phyloP scores from a whole-genome alignment of 2,329 filamentous ascomycete genomes.

The Phyllosticta capitalensis region DNA sequence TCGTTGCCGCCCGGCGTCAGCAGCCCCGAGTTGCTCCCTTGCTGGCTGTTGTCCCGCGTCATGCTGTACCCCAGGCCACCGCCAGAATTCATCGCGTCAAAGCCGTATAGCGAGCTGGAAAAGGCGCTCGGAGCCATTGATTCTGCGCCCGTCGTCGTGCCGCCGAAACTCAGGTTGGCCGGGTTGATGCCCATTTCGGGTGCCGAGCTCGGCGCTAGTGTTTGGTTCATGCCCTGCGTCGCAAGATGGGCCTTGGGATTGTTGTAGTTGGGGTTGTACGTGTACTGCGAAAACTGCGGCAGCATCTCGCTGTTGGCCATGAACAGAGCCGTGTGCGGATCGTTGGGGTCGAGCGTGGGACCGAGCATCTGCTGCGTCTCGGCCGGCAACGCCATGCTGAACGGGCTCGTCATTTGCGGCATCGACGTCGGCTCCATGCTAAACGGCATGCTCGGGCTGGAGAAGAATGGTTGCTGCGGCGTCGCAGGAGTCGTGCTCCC shows the following conservation, averaged over 20 bases:
- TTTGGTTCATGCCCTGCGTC: constrained; percentile 28
- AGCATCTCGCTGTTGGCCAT: constrained; percentile 37
- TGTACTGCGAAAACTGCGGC: constrained; percentile 34
- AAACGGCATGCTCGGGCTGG: constrained; percentile 15
- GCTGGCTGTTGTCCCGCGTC: constrained; percentile 14
- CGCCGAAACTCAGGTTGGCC: constrained; percentile 15
- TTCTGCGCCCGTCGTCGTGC: constrained; percentile 1
- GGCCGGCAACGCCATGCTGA: constrained; percentile 41
- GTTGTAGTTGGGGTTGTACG: constrained; percentile 34
- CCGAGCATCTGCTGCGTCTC: constrained; percentile 47
- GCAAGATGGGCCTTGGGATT: constrained; percentile 13
- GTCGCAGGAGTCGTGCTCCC: not conserved
- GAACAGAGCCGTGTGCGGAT: constrained; percentile 36
- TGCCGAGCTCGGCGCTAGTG: constrained; percentile 29
- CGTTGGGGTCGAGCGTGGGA: constrained; percentile 34
- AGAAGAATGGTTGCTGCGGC: constrained; percentile 15
- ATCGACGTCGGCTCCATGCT: constrained; percentile 19
- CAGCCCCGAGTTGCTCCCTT: constrained; percentile 15
- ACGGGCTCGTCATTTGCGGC: constrained; percentile 31
- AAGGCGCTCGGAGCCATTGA: not conserved
- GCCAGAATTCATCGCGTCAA: constrained; percentile 8
- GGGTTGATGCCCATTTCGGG: constrained; percentile 14
- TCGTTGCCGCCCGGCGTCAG: constrained; percentile 17
- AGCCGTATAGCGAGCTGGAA: not conserved
- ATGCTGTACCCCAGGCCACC: constrained; percentile 13